Base-by-base conservation (phyloP, 164 flowering plant genomes). In the Umbilicus rupestris region DNA sequence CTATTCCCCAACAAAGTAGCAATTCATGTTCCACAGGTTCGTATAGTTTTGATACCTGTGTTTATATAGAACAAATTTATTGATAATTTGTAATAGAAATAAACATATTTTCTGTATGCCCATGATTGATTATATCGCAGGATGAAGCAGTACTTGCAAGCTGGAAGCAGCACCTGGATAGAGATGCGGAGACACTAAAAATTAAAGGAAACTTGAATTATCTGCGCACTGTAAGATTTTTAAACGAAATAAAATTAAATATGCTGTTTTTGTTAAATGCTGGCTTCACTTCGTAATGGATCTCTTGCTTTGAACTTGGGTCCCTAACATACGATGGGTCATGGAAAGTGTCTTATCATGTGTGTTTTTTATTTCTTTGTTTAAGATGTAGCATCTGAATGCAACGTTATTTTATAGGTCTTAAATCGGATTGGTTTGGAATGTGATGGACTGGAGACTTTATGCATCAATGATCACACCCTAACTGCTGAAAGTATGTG, bases 11-110 rank as follows among this genome's bases (percentile, higher is more conserved):
- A 92, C 72, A 92, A 87, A 86, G 90, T 92, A 6, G 78, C 84
- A 35, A 84, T 92, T 76, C 89, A 89, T 69, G 71, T 85, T 85
- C 97, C 96, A 35, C 97, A 92, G 96, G 97, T 91, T 14, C 73
- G 72, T 73, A 35, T 30, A 47, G 50, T 30, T 68, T 12, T 64
- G 15, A 33, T 31, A 50, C 37, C 57, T 59, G 20, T 11, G 20
- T 20, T 45, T 16, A 39, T 20, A 52, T 65, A n/a, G 42, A 50
- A 63, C n/a, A 20, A 55, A 64, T 62, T 59, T n/a, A 66, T 52
- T 33, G 2, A 15, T 14, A 22, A 12, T 8, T 2, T 52, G 24
- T 52, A 52, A 24, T 52, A 11, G 1, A 47, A 24, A 24, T 11
- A 19, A 55, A 30, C 19, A 5, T 55, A 26, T 3, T 55, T 19